Percentiles rank a stretch among this genome's conserved stretches.
phyloP scores from a whole-genome alignment of 2,329 filamentous ascomycete genomes.

The Monosporascus cannonballus region DNA sequence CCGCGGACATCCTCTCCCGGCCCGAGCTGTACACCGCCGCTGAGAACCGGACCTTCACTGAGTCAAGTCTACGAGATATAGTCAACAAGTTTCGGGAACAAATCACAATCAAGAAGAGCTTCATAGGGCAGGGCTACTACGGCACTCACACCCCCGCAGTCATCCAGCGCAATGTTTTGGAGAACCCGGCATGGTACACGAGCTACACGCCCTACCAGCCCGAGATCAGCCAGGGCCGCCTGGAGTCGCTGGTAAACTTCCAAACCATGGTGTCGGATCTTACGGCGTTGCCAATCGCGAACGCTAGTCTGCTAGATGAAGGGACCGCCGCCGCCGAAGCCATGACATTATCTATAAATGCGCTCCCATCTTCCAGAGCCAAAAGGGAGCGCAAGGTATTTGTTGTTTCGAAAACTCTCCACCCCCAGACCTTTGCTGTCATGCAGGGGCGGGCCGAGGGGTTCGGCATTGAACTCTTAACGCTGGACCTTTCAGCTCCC shows the following conservation, averaged over 20 bases:
- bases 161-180: conserved; percentile 86
- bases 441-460: conserved; percentile 80
- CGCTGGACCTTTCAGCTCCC: conserved; percentile 64
- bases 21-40: conserved; percentile 53
- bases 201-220: conserved; percentile 97
- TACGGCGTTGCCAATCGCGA: conserved; percentile 79
- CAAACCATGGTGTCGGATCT: conserved; percentile 89
- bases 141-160: conserved; percentile 81
- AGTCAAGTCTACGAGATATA: conserved; percentile 44
- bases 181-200: conserved; percentile 95
- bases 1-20: conserved; percentile 67
- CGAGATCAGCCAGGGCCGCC: conserved; percentile 89
- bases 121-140: conserved; percentile 86
- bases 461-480: conserved; percentile 77
- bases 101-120: conserved; percentile 37
- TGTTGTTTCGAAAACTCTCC: conserved; percentile 74
- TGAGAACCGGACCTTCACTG: conserved; percentile 43
- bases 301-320: conserved; percentile 87
- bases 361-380: conserved; percentile 62
- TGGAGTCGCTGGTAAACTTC: conserved; percentile 91
- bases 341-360: conserved; percentile 86
- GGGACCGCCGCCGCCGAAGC: conserved; percentile 90
- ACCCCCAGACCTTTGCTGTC: conserved; percentile 81
- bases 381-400: conserved; percentile 74
- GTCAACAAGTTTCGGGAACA: conserved; percentile 32